phyloP scores from a whole-genome alignment of 164 flowering plant species.

The Umbilicus rupestris region DNA sequence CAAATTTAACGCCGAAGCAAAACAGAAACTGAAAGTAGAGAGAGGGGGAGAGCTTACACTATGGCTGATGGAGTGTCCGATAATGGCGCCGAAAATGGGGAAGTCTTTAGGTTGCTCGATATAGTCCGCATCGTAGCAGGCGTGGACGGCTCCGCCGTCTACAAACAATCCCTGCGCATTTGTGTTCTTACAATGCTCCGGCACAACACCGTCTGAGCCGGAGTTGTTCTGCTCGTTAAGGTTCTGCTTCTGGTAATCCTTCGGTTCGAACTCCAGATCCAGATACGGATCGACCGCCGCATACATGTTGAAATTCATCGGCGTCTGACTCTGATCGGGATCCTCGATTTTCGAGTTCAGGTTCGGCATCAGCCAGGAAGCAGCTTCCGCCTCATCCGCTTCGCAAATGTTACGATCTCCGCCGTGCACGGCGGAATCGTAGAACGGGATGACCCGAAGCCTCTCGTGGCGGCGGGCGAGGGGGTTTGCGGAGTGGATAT shows the following conservation, averaged over 20 bases:
- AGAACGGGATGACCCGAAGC: slow-evolving; percentile 59
- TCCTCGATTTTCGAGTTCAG: slow-evolving; percentile 31
- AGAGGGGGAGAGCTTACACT: slow-evolving; percentile 50
- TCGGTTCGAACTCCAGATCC: slow-evolving; percentile 52
- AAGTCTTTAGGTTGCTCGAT: slow-evolving; percentile 30
- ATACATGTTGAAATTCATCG: slow-evolving; percentile 31
- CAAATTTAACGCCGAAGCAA: no score
- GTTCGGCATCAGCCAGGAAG: slow-evolving; percentile 38
- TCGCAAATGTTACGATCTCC: slow-evolving; percentile 19
- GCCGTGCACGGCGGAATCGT: slow-evolving; percentile 23
- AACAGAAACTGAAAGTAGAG: no score
- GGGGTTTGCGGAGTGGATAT: slow-evolving; percentile 93
- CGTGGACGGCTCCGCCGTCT: slow-evolving; percentile 11
- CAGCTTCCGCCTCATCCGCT: slow-evolving; percentile 29
- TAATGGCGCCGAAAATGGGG: no score
- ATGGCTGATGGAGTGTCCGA: slow-evolving; percentile 63
- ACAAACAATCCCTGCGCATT: slow-evolving; percentile 8
- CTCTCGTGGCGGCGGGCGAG: slow-evolving; percentile 88
- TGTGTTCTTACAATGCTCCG: slow-evolving; percentile 31
- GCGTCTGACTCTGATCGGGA: slow-evolving; percentile 36
- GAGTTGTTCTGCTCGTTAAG: slow-evolving; percentile 20
- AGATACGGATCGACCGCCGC: slow-evolving; percentile 59
- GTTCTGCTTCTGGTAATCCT: slow-evolving; percentile 25
- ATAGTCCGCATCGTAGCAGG: slow-evolving; percentile 47
- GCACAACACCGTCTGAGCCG: slow-evolving; percentile 66